These are phyloP conservation scores for Plectosphaerella cucumerina DNA, from an alignment of 2,329 filamentous ascomycete species.

Conservation along the genomic window DNA sequence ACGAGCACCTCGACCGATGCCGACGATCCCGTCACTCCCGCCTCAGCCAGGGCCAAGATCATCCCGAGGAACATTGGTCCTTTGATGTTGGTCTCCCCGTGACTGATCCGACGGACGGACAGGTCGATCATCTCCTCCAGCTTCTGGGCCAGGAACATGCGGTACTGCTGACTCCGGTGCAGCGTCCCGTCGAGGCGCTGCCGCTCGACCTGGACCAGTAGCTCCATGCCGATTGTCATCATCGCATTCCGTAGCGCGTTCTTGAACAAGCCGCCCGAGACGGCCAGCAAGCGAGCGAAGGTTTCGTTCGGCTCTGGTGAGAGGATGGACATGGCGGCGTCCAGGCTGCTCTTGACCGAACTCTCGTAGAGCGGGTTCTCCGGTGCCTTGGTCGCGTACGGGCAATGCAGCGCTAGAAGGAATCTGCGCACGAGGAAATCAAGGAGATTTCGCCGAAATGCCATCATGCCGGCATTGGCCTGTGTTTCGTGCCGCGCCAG, in stretches of 20 bases:
- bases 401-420: constrained; percentile 48
- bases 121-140: constrained; percentile 22
- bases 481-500: constrained; percentile 10
- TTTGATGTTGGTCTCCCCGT: constrained; percentile 41
- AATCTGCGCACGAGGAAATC: constrained; percentile 51
- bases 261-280: constrained; percentile 35
- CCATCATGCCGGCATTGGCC: constrained; percentile 11
- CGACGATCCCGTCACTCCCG: constrained; percentile 24
- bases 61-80: constrained; percentile 33
- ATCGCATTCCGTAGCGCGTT: constrained; percentile 30
- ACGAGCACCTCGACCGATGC: constrained; percentile 19
- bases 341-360: constrained; percentile 42
- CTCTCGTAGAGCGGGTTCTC: constrained; percentile 43
- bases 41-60: constrained; percentile 30
- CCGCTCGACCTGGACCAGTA: constrained; percentile 25
- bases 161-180: constrained; percentile 17
- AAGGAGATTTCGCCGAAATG: constrained; percentile 43
- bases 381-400: constrained; percentile 37
- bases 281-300: constrained; percentile 30
- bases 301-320: constrained; percentile 28
- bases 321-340: constrained; percentile 32
- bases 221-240: constrained; percentile 28
- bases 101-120: constrained; percentile 25
- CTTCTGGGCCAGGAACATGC: constrained; percentile 25
- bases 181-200: constrained; percentile 24